phyloP scores from a whole-genome alignment of 1,284 basidiomycete species.

The Papiliotrema laurentii region DNA sequence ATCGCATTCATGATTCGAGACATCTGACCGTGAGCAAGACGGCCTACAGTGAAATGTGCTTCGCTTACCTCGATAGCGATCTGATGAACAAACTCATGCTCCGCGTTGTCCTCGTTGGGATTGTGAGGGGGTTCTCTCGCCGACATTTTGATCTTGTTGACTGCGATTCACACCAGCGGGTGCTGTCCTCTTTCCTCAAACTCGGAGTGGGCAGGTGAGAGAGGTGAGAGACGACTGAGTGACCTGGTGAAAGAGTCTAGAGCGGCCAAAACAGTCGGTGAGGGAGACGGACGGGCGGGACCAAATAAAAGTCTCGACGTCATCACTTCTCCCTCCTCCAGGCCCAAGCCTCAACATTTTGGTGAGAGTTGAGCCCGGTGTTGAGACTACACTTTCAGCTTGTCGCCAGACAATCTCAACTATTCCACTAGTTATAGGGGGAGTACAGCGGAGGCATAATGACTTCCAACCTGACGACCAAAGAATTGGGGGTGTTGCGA shows the following conservation, averaged over 20 bases:
- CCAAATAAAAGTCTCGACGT: slow-evolving; percentile 4
- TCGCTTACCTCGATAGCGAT: slow-evolving; percentile 58
- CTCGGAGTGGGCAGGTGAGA: too few relatives aligned
- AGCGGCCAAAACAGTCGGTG: background rate
- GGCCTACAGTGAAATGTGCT: background rate
- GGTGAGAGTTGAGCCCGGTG: background rate
- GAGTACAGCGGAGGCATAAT: background rate
- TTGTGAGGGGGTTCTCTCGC: slow-evolving; percentile 10
- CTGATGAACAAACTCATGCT: slow-evolving; percentile 63
- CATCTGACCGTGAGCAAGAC: slow-evolving; percentile 50
- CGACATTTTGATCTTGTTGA: slow-evolving; percentile 16
- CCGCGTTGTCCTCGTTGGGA: slow-evolving; percentile 6
- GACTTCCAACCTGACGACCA: background rate
- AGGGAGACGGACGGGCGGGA: background rate
- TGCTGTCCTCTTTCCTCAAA: too few relatives aligned
- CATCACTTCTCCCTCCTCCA: background rate
- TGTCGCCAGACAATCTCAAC: background rate
- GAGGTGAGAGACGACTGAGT: background rate
- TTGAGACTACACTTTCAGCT: too few relatives aligned
- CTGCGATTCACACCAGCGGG: too few relatives aligned
- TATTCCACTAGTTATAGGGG: background rate
- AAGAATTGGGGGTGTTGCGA: slow-evolving; percentile 5
- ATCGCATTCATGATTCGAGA: slow-evolving; percentile 71
- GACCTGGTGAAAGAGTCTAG: background rate
- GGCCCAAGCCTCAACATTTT: background rate